Evolutionary conservation across 176 grass and related monocot species (phyloP).

Genomic region (Dactylis glomerata): DNA sequence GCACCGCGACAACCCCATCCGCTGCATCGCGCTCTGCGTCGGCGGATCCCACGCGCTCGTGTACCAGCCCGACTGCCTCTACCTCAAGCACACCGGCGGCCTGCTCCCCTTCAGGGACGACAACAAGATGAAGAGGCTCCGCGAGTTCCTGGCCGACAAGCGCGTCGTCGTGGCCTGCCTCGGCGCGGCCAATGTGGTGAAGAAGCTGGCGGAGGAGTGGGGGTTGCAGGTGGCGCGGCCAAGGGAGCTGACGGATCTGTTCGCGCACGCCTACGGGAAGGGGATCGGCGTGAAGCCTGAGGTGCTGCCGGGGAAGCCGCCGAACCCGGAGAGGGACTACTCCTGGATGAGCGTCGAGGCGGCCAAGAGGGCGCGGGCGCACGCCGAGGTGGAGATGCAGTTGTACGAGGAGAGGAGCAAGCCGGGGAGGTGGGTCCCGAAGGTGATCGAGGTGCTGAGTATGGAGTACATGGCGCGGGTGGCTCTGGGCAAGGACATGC

Average conservation of each 20-base stretch:
- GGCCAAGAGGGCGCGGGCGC: background rate
- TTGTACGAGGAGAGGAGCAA: background rate
- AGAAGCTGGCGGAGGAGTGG: background rate
- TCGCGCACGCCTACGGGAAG: conserved; percentile 22
- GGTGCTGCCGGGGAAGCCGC: background rate
- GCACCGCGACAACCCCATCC: background rate
- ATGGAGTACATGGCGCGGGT: conserved; percentile 33
- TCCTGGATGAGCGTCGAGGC: background rate
- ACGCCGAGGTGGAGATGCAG: background rate
- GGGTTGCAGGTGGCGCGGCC: conserved; percentile 18
- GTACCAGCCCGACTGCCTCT: background rate
- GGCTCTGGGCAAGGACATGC: conserved; percentile 34
- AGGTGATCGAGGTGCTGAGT: conserved; percentile 25
- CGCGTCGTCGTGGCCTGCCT: background rate
- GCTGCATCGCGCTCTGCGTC: conserved; percentile 13
- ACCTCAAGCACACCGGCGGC: background rate
- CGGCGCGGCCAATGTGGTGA: background rate
- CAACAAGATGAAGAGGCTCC: background rate
- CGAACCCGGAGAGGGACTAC: background rate
- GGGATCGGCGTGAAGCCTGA: background rate
- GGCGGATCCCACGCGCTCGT: conserved; percentile 3
- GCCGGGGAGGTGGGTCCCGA: background rate
- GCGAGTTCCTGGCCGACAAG: background rate
- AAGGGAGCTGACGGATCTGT: conserved; percentile 9
- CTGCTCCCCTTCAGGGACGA: background rate